Percentiles rank a stretch among this genome's conserved stretches.
Evolutionary conservation across 306 rosid species (phyloP).

Genomic region (Argentina anserina): DNA sequence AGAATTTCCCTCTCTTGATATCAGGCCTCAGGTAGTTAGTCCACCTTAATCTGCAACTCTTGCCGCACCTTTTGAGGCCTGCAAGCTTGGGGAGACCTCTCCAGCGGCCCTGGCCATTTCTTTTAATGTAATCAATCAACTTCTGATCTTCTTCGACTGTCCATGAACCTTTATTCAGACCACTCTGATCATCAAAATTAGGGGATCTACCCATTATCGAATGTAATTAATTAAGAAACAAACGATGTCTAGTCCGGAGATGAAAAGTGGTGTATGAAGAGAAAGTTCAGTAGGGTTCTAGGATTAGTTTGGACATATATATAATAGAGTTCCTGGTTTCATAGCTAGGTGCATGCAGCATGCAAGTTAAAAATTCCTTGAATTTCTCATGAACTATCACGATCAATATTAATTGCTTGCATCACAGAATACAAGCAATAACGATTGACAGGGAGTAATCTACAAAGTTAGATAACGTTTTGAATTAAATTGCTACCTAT

Average conservation of each 20-base stretch:
- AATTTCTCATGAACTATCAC: too few relatives aligned
- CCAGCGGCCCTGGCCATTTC: constrained; percentile 81
- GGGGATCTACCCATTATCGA: constrained; percentile 74
- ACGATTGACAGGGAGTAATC: too few relatives aligned
- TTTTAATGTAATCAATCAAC: constrained; percentile 48
- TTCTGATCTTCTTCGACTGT: constrained; percentile 82
- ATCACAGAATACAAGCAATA: too few relatives aligned
- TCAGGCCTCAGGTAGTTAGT: constrained; percentile 82
- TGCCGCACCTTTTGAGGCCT: constrained; percentile 85
- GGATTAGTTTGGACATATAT: constrained; percentile 10
- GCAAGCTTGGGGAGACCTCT: constrained; percentile 73
- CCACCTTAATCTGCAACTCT: constrained; percentile 91
- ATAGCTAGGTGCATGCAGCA: too few relatives aligned
- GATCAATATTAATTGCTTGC: too few relatives aligned
- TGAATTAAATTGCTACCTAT: too few relatives aligned
- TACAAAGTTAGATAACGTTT: too few relatives aligned
- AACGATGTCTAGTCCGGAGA: not conserved
- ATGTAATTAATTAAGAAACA: too few relatives aligned
- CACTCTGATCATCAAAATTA: constrained; percentile 51
- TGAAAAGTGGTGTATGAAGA: not conserved
- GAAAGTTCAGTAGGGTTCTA: not conserved
- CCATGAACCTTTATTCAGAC: constrained; percentile 94
- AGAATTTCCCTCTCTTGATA: constrained; percentile 83
- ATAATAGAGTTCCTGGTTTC: constrained; percentile 31
- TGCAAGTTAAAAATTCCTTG: constrained; percentile 16